Evolutionary conservation across 2,329 filamentous ascomycete genomes (phyloP).

Genomic region (Neonectria sp.): DNA sequence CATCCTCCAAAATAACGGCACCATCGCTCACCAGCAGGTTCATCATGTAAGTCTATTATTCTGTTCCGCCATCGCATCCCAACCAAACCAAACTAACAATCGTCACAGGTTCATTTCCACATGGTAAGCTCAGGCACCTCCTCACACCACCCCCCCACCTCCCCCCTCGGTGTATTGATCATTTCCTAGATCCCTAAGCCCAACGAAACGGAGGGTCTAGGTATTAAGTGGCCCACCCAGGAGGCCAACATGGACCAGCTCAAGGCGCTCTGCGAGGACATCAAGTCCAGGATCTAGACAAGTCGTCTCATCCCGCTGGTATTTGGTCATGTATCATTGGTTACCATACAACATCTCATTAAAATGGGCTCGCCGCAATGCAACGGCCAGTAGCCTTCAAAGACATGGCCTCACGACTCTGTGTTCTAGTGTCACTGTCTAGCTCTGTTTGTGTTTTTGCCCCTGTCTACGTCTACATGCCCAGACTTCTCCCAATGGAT

Average conservation of each 20-base stretch:
- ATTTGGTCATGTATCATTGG: slow-evolving; percentile 16
- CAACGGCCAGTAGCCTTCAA: slow-evolving; percentile 19
- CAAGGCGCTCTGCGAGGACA: slow-evolving; percentile 83
- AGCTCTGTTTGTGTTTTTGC: slow-evolving; percentile 14
- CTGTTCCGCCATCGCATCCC: neutral
- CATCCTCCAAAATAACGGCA: slow-evolving; percentile 95
- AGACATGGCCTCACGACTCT: slow-evolving; percentile 27
- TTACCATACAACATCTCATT: slow-evolving; percentile 6
- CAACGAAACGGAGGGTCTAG: slow-evolving; percentile 84
- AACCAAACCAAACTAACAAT: slow-evolving; percentile 20
- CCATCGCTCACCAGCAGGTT: slow-evolving; percentile 91
- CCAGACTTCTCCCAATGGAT: slow-evolving; percentile 11
- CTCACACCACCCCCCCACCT: no score
- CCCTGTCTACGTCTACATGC: slow-evolving; percentile 23
- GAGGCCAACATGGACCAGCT: slow-evolving; percentile 85
- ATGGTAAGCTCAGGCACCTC: slow-evolving; percentile 71
- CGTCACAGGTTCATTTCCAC: slow-evolving; percentile 86
- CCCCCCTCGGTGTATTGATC: slow-evolving; percentile 11
- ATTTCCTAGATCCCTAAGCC: slow-evolving; percentile 90
- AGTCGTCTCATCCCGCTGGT: slow-evolving; percentile 9
- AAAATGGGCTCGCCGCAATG: slow-evolving; percentile 9
- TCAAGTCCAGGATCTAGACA: slow-evolving; percentile 89
- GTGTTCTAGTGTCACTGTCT: slow-evolving; percentile 38
- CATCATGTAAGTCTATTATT: slow-evolving; percentile 79
- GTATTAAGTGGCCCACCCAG: slow-evolving; percentile 84